Conservation (phyloP, 768 basidiomycete genomes). For the Galerina sulciceps region DNA sequence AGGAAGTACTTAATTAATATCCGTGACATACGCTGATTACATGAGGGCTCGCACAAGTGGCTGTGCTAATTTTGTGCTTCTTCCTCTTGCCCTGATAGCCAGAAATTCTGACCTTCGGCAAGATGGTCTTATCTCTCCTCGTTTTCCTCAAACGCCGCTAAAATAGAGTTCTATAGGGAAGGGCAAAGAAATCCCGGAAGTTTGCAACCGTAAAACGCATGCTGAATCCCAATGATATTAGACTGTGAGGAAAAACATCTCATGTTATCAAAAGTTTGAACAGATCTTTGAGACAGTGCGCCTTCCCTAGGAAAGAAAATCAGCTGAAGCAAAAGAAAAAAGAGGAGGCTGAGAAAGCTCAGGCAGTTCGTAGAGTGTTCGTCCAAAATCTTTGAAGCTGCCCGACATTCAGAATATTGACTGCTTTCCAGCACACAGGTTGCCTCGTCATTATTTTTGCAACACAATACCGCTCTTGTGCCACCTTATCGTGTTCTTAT, state of each 20-base stretch:
- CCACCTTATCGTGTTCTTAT: slow-evolving; percentile 97
- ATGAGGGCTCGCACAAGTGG: slow-evolving; percentile 19
- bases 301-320: slow-evolving; percentile 80
- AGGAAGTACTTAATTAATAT: neutral
- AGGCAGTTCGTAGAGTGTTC: slow-evolving; percentile 79
- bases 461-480: slow-evolving; percentile 93
- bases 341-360: slow-evolving; percentile 78
- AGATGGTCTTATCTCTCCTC: slow-evolving; percentile 15
- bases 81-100: slow-evolving; percentile 6
- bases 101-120: neutral
- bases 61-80: slow-evolving; percentile 25
- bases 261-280: neutral
- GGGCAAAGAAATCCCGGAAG: slow-evolving; percentile 92
- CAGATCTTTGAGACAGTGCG: slow-evolving; percentile 7
- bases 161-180: slow-evolving; percentile 55
- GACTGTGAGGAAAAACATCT: slow-evolving; percentile 66
- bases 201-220: slow-evolving; percentile 94
- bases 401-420: slow-evolving; percentile 9
- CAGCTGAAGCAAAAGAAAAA: slow-evolving; percentile 88
- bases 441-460: slow-evolving; percentile 91
- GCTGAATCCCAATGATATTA: slow-evolving; percentile 91
- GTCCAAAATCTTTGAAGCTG: slow-evolving; percentile 32
- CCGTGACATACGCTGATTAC: slow-evolving; percentile 22
- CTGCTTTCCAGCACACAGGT: slow-evolving; percentile 66
- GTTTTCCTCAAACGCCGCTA: neutral